Evolutionary conservation across 768 basidiomycete species (phyloP), one percentile per base, ranked within the genome.

Genomic region (Kondoa subrosea): DNA sequence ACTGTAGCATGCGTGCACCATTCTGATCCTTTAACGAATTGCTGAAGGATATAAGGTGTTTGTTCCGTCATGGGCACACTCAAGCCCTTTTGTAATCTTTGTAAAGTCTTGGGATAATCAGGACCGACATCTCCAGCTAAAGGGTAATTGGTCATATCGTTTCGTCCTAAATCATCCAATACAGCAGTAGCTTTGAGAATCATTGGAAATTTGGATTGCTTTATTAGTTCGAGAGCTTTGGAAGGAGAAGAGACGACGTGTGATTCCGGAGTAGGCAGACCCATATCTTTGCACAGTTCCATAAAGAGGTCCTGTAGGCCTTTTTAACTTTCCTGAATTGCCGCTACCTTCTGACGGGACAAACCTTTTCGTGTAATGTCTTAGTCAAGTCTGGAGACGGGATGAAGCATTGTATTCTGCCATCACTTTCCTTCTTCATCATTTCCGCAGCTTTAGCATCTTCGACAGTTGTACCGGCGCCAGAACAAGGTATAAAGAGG

Each of bases 1-100:
- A 77, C 77, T 8, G 75, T 75, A 15, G 76, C 75, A 71, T 78
- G 77, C 3, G 77, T 78, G 67, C 77, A 78, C 70, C 72, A 78
- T 73, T 77, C 76, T 73, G 73, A 74, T 33, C 77, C 76, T 4
- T 74, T 70, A 34, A 78, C 75, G 67, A 73, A 77, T 67, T 78
- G 75, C 63, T 78, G 77, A n/a, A 78, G 73, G 33, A 76, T 75
- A 67, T 77, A 78, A 2, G 77, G 77, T 58, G 72, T 73, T 31
- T 73, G 69, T 40, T 70, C 65, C 4, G 67, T 72, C 31, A 77
- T 75, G 21, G 65, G 58, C 4, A 61, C 61, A 2, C 25, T 21
- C 8, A 65, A 63, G 65, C 57, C 56, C 26, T 69, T 69, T 29
- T 58, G 17, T 27, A 69, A 60, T 21, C 64, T 66, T 16, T 64